Evolutionary conservation across 1,139 yeast species (phyloP).

Genomic region (Meyerozyma elateridarum): DNA sequence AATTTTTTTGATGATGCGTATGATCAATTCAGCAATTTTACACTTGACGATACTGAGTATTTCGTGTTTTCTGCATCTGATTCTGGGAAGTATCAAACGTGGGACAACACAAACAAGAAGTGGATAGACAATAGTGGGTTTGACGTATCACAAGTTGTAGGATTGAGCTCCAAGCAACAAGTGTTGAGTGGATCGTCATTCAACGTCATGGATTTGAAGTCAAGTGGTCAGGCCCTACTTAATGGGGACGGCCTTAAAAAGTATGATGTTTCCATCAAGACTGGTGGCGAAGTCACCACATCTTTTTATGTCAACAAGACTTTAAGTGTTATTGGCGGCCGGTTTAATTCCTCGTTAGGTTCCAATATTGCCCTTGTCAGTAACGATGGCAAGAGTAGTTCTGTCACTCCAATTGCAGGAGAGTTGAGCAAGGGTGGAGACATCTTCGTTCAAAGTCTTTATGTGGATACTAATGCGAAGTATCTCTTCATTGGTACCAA

Average conservation of each 20-base stretch:
- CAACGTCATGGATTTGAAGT: conserved; percentile 32
- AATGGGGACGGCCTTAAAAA: conserved; percentile 18
- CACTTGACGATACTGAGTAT: conserved; percentile 31
- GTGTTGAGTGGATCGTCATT: conserved; percentile 38
- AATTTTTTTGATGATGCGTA: conserved; percentile 19
- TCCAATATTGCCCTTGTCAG: conserved; percentile 35
- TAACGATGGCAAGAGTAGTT: conserved; percentile 17
- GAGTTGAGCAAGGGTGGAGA: conserved; percentile 35
- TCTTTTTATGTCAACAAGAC: conserved; percentile 45
- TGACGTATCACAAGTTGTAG: conserved; percentile 31
- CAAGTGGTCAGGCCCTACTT: conserved; percentile 29
- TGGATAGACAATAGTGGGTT: conserved; percentile 34
- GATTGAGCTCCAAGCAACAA: conserved; percentile 23
- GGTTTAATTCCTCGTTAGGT: conserved; percentile 21
- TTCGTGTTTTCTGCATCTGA: conserved; percentile 29
- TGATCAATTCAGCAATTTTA: conserved; percentile 32
- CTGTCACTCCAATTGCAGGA: conserved; percentile 23
- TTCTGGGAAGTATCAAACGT: conserved; percentile 21
- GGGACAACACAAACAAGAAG: conserved; percentile 35
- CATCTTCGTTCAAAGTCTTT: conserved; percentile 36
- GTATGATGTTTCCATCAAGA: conserved; percentile 22
- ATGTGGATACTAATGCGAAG: conserved; percentile 33
- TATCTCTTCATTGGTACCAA: conserved; percentile 48
- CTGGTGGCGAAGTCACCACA: conserved; percentile 31
- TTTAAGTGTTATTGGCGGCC: conserved; percentile 50